Evolutionary conservation across 2,329 filamentous ascomycete species (phyloP).

Genomic region (Aspergillus alliaceus): DNA sequence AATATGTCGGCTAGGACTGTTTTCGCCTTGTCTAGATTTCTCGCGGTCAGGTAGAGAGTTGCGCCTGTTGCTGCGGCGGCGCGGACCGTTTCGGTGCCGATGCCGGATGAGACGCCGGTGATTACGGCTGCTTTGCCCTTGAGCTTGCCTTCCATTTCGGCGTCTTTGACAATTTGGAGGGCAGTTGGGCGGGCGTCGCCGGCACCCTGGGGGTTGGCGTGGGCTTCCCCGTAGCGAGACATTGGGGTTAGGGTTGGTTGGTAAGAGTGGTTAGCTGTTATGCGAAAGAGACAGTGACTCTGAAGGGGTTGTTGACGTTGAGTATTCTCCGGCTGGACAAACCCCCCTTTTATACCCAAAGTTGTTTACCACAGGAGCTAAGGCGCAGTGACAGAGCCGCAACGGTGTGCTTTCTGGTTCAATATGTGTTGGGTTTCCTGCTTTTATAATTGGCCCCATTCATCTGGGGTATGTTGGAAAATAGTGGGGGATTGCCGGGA

Average conservation of each 20-base stretch:
- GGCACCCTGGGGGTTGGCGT: slow-evolving; percentile 14
- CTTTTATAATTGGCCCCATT: no score
- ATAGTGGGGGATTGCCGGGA: no score
- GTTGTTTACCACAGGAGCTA: no score
- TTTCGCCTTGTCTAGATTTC: slow-evolving; percentile 36
- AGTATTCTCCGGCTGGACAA: not conserved
- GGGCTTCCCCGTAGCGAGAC: slow-evolving; percentile 25
- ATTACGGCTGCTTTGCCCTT: slow-evolving; percentile 10
- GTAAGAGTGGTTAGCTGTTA: not conserved
- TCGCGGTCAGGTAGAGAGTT: slow-evolving; percentile 35
- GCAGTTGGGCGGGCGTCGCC: slow-evolving; percentile 26
- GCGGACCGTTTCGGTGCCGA: slow-evolving; percentile 47
- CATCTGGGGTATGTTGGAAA: no score
- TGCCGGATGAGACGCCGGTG: slow-evolving; percentile 31
- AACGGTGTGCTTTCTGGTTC: no score
- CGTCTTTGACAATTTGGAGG: slow-evolving; percentile 38
- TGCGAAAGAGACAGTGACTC: not conserved
- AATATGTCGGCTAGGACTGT: slow-evolving; percentile 17
- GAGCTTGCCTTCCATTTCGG: slow-evolving; percentile 18
- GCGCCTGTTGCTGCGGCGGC: slow-evolving; percentile 42
- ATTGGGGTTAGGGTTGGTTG: slow-evolving; percentile 1
- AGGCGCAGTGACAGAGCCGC: no score
- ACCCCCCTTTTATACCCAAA: not conserved
- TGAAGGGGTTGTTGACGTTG: not conserved
- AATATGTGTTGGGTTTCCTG: no score